Conservation (phyloP, 139 green algal species). For the Closterium sp. region DNA sequence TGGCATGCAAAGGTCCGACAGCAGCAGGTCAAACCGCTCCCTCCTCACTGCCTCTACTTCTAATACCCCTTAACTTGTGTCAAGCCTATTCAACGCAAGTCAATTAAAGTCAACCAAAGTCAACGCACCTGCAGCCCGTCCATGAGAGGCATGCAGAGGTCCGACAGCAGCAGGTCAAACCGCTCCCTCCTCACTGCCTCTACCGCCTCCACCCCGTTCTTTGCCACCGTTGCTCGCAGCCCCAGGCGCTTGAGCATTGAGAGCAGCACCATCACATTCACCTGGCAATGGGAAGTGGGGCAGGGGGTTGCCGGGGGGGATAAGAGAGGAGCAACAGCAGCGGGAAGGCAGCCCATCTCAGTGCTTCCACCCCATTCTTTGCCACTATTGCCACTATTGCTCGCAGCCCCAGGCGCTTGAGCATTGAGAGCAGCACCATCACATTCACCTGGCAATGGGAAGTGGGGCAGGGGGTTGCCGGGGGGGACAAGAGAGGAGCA, state of each 20-base stretch:
- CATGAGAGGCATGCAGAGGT: conserved; percentile 49
- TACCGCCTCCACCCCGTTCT: conserved; percentile 17
- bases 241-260: neutral
- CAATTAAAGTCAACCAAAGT: neutral
- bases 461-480: too few relatives aligned
- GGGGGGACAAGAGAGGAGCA: too few relatives aligned
- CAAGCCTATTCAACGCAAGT: neutral
- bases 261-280: too few relatives aligned
- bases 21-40: neutral
- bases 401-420: neutral
- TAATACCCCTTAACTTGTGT: conserved; percentile 27
- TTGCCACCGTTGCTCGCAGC: neutral
- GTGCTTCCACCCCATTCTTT: too few relatives aligned
- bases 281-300: too few relatives aligned
- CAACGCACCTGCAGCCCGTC: conserved; percentile 31
- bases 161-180: conserved; percentile 25
- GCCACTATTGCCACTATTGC: too few relatives aligned
- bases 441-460: too few relatives aligned
- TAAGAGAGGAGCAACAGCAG: too few relatives aligned
- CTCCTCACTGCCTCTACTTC: conserved; percentile 13
- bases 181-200: conserved; percentile 12
- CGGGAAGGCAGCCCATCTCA: too few relatives aligned
- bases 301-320: too few relatives aligned
- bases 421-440: too few relatives aligned
- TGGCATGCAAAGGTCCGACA: neutral